Base-by-base conservation (phyloP, 305 asterid genomes). In the Solanum hybrid region DNA sequence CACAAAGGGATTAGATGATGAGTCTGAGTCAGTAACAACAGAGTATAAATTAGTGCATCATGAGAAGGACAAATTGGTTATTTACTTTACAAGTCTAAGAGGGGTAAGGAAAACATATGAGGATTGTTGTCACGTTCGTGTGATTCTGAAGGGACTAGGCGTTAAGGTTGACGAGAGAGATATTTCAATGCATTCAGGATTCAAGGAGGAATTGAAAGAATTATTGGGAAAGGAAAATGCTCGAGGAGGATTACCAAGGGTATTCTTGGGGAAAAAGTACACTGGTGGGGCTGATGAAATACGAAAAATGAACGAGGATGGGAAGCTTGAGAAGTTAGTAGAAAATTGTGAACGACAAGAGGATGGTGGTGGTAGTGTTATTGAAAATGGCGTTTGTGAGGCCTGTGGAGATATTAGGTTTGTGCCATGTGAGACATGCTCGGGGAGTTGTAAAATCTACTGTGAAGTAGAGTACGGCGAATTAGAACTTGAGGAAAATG, bases 91-190 rank as follows among this genome's bases (percentile, higher is more conserved):
- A 0, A 97, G 98, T 89, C 89, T 97, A n/a, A 92, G 99, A 89
- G 98, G 98, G 5, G 96, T 97, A 34, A 92, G 99, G 88, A 96
- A 97, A 92, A 97, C 99, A 1, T 96, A 93, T 88, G 98, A 97
- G 92, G 98, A 95, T 92, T 95, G 98, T 79, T 96, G 98, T 40
- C 92, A 93, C n/a, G 98, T 96, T 37, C 88, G 96, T 26, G 94
- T 92, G 7, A 94, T 95, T 1, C 26, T 97, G 5, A 97, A 95
- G 85, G 98, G 96, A 27, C 71, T 95, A 32, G 94, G 96, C 0
- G 95, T 96, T 75, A 93, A 90, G 90, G 91, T 97, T 6, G 99
- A 97, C 8, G 99, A 97, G 88, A 92, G 98, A 51, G 99, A 96
- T 24, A 94, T 97, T 7, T 97, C 98, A 11, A 95, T 97, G 98